Evolutionary conservation across 1,284 basidiomycete species (phyloP).

Genomic region (Anthracocystis walkeri): DNA sequence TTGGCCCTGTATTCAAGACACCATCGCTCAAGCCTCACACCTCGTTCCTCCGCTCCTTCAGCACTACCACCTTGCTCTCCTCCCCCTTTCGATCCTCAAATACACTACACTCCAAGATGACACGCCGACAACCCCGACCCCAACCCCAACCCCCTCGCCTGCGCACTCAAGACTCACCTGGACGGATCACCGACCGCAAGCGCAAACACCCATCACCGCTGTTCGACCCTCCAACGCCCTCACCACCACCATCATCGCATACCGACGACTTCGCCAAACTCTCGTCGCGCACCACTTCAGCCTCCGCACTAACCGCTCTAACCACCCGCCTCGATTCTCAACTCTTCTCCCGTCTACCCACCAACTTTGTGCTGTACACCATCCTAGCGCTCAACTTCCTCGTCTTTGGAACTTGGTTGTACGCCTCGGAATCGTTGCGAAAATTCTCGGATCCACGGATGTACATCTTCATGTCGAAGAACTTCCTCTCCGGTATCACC

Average conservation of each 20-base stretch:
- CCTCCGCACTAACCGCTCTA: constrained; percentile 2
- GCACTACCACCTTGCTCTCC: constrained; percentile 1
- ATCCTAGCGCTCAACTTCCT: constrained; percentile 49
- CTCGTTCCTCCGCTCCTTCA: constrained; percentile 26
- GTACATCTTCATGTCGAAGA: constrained; percentile 76
- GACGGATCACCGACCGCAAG: background rate
- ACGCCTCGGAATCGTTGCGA: constrained; percentile 26
- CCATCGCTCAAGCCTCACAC: background rate
- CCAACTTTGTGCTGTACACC: constrained; percentile 29
- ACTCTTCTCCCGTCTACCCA: constrained; percentile 12
- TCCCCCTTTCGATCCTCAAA: background rate
- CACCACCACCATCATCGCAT: background rate
- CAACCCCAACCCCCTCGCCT: constrained; percentile 2
- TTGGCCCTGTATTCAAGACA: too few relatives aligned
- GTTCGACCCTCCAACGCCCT: constrained; percentile 7
- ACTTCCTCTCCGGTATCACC: constrained; percentile 76
- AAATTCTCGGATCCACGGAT: constrained; percentile 74
- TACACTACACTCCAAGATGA: constrained; percentile 5
- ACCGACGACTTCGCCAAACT: background rate
- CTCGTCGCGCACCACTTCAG: background rate
- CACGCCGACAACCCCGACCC: background rate
- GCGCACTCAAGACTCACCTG: constrained; percentile 11
- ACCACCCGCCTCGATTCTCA: constrained; percentile 9
- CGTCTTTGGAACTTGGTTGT: constrained; percentile 55
- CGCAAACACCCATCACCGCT: constrained; percentile 13